These are phyloP conservation scores for Cladosporium cucumerinum DNA, from an alignment of 2,329 filamentous ascomycete genomes.

Conservation along the genomic window DNA sequence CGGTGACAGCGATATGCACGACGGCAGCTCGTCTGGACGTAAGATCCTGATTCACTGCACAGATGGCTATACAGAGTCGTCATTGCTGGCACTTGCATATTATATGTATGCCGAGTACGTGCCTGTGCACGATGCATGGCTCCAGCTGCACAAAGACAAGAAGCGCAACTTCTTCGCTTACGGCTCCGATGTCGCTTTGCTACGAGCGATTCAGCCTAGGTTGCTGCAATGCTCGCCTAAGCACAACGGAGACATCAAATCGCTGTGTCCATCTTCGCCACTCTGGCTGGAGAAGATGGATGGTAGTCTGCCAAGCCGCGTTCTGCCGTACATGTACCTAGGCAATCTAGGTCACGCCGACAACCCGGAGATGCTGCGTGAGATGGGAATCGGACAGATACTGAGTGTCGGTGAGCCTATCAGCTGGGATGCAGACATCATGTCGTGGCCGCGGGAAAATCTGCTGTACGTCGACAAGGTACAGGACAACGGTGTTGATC, in stretches of 20 bases:
- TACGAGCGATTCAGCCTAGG: constrained; percentile 72
- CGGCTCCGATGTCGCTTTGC: constrained; percentile 77
- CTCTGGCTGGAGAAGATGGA: constrained; percentile 80
- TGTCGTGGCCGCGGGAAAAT: constrained; percentile 70
- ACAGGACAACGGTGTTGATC: constrained; percentile 95
- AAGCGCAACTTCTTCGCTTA: constrained; percentile 95
- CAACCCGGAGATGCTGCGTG: constrained; percentile 76
- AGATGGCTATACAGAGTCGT: constrained; percentile 94
- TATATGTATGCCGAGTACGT: constrained; percentile 86
- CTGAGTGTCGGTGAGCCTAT: constrained; percentile 89
- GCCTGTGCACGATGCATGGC: constrained; percentile 80
- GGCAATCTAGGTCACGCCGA: constrained; percentile 93
- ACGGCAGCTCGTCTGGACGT: constrained; percentile 42
- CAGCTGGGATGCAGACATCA: constrained; percentile 70
- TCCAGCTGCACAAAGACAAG: constrained; percentile 75
- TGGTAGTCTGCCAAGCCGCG: constrained; percentile 83
- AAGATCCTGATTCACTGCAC: constrained; percentile 88
- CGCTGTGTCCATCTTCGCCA: constrained; percentile 60
- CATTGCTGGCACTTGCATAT: constrained; percentile 84
- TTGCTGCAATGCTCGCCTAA: constrained; percentile 69
- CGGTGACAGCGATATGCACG: constrained; percentile 55
- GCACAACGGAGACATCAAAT: constrained; percentile 46
- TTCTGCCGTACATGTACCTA: constrained; percentile 92
- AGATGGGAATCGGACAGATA: constrained; percentile 80
- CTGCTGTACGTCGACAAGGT: constrained; percentile 78